Conservation (phyloP, 2,329 filamentous ascomycete species). For the Cladobotryum protrusum region DNA sequence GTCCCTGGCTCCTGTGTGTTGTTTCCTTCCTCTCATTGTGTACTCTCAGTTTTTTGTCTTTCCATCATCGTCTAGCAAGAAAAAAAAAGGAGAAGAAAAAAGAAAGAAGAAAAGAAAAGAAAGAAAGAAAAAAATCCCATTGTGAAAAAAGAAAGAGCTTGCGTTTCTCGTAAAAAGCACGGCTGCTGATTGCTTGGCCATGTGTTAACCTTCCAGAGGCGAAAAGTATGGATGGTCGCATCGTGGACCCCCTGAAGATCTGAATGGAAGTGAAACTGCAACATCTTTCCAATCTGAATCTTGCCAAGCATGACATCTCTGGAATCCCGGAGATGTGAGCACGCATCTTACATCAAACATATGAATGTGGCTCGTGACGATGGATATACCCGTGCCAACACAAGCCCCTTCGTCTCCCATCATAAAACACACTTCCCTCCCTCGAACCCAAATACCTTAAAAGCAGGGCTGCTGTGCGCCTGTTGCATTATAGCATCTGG, state of each 20-base stretch:
- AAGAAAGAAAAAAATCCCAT: conserved; percentile 7
- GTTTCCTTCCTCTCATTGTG: not conserved
- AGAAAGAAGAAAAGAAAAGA: not conserved
- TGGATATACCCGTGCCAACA: not conserved
- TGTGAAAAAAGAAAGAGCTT: conserved; percentile 3
- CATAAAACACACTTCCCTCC: not conserved
- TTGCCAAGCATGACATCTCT: not conserved
- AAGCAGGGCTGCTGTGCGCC: not conserved
- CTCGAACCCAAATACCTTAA: not conserved
- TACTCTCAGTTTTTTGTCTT: not conserved
- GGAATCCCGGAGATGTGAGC: too few relatives aligned
- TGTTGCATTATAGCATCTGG: conserved; percentile 4
- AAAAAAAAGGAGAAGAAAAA: not conserved
- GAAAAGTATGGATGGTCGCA: conserved; percentile 5
- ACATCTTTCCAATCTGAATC: conserved; percentile 11
- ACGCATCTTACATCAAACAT: too few relatives aligned
- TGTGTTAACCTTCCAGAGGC: not conserved
- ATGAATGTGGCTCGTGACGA: not conserved
- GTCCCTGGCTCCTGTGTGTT: not conserved
- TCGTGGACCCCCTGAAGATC: conserved; percentile 3
- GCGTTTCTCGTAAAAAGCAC: conserved; percentile 7
- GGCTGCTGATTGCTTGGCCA: conserved; percentile 4
- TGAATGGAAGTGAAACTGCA: conserved; percentile 8
- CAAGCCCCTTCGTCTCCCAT: not conserved
- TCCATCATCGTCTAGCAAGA: conserved; percentile 8